Base-by-base conservation (phyloP, 2,329 filamentous ascomycete species). In the Neonectria ditissima region DNA sequence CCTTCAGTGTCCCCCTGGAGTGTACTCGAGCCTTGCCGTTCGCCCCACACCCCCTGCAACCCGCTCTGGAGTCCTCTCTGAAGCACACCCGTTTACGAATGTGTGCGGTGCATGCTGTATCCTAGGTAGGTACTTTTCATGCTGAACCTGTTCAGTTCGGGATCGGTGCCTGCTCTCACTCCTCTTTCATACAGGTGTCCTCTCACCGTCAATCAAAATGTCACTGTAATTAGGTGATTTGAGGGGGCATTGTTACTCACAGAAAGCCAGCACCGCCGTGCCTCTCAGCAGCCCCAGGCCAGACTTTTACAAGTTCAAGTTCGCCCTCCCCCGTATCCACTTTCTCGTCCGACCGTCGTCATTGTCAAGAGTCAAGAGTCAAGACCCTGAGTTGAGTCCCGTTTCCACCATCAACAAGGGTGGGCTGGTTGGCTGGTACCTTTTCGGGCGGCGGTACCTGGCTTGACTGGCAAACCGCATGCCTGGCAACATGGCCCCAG, bases 401-500 rank as follows among this genome's bases (percentile, higher is more conserved):
- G 37, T 53, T 61, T 45, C 60, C 54, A 55, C 60, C 48, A 53
- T 58, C 37, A 47, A n/a, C 57, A 62, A 56, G 60, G 54, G 43
- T 62, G 59, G 48, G 60, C 53, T 56, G 47, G 59, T 57, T 37
- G 34, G 44, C 56, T 28, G 26, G 48, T 52, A 63, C 54, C 58
- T 43, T 61, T 44, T 22, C 37, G 43, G 53, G 52, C 30, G 30
- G 57, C 44, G 60, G 55, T 65, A 60, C 63, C 51, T 65, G 57
- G 57, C 32, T 58, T 58, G 48, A 53, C 45, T 58, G 59, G 59
- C 50, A 60, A 39, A 41, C 37, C 37, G 37, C 37, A 41, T 20
- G 20, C 11, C 55, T 59, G 47, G 48, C 55, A 63, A 43, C 47
- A 44, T 43, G 53, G 59, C 47, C 54, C 53, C 44, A 58, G 59